Evolutionary conservation across 2,329 filamentous ascomycete species (phyloP), one percentile per base, ranked within the genome.

Genomic region (Ascochyta koolunga): DNA sequence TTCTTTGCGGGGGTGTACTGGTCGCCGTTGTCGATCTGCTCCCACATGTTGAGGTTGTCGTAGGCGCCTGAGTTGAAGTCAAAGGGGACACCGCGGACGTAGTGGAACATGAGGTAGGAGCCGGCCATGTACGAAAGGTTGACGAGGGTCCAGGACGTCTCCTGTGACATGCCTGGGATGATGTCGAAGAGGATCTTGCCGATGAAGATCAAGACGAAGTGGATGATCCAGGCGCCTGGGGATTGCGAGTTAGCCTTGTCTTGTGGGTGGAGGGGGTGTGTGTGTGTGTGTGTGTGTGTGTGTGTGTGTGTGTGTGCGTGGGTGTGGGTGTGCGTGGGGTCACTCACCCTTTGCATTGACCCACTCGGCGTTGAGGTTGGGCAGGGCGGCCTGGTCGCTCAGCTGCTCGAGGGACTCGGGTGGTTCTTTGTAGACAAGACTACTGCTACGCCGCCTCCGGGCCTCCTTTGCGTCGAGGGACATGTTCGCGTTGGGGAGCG

Each of bases 21-120:
- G 67, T 95, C 95, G 40, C 95, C 95, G 70, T 98, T 96, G 81
- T 99, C 95, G 76, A 99, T 99, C 80, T 99, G 95, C 81, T 99
- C 95, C 95, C 95, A 99, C 95, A 99, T 98, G 80, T 98, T 99
- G 72, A 99, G 84, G 77, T 99, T 98, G 82, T 99, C 95, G 77
- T 98, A 99, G 66, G 95, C 95, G 55, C 95, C 95, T 51, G 91
- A 89, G 74, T 99, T 99, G 84, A 99, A 99, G 77, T 99, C 95
- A 73, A 99, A 99, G 5, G 95, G 95, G 40, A 98, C 91, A 66
- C 95, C 95, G 73, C 93, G 91, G 66, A 99, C 95, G 83, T 91
- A 96, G 79, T 99, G 95, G 79, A 99, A 99, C 95, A 99, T 99
- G 77, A 99, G 86, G 77, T 98, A 99, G 36, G 93, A 97, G 70